Evolutionary conservation across 1,284 basidiomycete species (phyloP).

Genomic region (Athelia psychrophila): DNA sequence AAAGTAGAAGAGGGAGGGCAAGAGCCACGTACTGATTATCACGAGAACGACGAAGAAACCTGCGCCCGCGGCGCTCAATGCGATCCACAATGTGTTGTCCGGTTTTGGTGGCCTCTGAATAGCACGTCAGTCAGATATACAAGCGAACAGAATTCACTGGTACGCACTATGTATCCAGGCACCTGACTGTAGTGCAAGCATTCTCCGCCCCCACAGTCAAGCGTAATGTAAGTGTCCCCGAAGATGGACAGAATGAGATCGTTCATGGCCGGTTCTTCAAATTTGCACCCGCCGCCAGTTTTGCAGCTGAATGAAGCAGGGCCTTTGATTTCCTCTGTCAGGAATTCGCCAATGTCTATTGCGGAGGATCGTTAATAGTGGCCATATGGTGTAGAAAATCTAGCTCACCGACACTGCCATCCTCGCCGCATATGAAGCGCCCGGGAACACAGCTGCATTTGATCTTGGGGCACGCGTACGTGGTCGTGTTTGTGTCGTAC

Average conservation of each 20-base stretch:
- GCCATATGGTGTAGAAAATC: not conserved
- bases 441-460: constrained; percentile 90
- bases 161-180: constrained; percentile 69
- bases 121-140: not conserved
- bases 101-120: constrained; percentile 67
- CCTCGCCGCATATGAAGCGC: constrained; percentile 93
- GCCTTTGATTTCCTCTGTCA: constrained; percentile 87
- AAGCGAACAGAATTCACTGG: not conserved
- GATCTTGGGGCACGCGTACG: constrained; percentile 80
- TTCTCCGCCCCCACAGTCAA: constrained; percentile 88
- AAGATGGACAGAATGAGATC: constrained; percentile 91
- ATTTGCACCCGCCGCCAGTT: constrained; percentile 74
- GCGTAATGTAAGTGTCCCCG: constrained; percentile 87
- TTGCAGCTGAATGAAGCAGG: constrained; percentile 88
- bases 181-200: constrained; percentile 94
- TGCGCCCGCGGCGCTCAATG: constrained; percentile 79
- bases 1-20: not conserved
- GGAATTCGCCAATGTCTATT: constrained; percentile 91
- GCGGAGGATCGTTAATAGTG: not conserved
- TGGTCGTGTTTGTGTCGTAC: constrained; percentile 71
- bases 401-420: constrained; percentile 86
- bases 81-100: constrained; percentile 79
- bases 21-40: constrained; percentile 25
- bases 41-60: constrained; percentile 64
- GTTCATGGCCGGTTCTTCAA: constrained; percentile 97